These are phyloP conservation scores for Bipolaris cookei DNA, from an alignment of 2,329 filamentous ascomycete species.

Conservation along the genomic window DNA sequence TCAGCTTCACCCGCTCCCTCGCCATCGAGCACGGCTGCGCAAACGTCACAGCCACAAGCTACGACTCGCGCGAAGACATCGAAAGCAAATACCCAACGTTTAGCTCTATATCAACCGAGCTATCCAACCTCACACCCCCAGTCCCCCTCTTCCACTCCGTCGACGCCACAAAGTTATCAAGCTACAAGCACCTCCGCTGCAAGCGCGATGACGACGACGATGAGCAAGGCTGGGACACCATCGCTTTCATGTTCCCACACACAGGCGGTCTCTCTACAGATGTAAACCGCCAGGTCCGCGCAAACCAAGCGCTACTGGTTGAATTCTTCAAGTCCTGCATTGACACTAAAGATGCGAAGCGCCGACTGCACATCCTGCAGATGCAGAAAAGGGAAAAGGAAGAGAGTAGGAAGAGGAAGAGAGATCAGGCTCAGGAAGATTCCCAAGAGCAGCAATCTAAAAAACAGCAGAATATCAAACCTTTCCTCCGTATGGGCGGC, in stretches of 20 bases:
- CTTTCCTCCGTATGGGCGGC: slow-evolving; percentile 60
- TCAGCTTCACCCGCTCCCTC: slow-evolving; percentile 76
- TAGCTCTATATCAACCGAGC: slow-evolving; percentile 45
- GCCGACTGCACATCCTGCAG: slow-evolving; percentile 23
- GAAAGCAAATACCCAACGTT: slow-evolving; percentile 56
- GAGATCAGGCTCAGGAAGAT: not conserved
- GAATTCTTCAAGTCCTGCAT: slow-evolving; percentile 42
- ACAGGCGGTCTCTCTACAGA: slow-evolving; percentile 90
- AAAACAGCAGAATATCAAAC: not conserved
- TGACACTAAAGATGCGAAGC: slow-evolving; percentile 22
- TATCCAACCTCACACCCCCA: slow-evolving; percentile 40
- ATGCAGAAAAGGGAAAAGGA: slow-evolving; percentile 9
- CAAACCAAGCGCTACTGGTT: slow-evolving; percentile 63
- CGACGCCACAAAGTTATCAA: slow-evolving; percentile 66
- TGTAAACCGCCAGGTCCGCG: slow-evolving; percentile 90
- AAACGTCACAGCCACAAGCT: slow-evolving; percentile 72
- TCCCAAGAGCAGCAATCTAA: not conserved
- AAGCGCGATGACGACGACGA: slow-evolving; percentile 39
- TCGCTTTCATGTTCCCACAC: slow-evolving; percentile 97
- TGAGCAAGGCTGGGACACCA: slow-evolving; percentile 68
- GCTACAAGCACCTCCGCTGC: slow-evolving; percentile 38
- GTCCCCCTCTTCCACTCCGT: slow-evolving; percentile 59
- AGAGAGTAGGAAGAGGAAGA: not conserved
- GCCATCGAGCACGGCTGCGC: slow-evolving; percentile 69
- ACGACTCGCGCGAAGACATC: slow-evolving; percentile 67